phyloP scores from a whole-genome alignment of 495 filamentous ascomycete genomes.

The Achaetomiella virescens region DNA sequence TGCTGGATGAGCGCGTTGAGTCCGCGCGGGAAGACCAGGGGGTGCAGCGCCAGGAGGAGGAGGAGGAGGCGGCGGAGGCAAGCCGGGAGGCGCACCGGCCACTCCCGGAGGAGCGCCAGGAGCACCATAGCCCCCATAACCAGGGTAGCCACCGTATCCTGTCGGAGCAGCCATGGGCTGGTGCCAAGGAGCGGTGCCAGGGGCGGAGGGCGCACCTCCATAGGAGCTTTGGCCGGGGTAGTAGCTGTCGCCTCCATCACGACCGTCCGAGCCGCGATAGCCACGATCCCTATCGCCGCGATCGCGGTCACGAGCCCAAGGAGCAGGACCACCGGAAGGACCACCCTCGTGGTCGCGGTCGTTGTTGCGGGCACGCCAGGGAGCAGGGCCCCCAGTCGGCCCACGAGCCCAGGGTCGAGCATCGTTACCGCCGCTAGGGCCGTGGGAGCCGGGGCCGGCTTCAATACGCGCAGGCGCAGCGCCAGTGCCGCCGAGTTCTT shows the following conservation, averaged over 20 bases:
- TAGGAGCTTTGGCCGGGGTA: slow-evolving; percentile 44
- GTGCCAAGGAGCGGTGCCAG: slow-evolving; percentile 65
- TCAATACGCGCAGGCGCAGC: slow-evolving; percentile 77
- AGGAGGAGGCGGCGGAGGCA: slow-evolving; percentile 57
- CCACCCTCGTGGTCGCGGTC: slow-evolving; percentile 38
- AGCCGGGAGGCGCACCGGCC: slow-evolving; percentile 44
- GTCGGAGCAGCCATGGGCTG: slow-evolving; percentile 52
- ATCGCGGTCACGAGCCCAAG: slow-evolving; percentile 55
- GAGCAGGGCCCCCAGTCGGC: slow-evolving; percentile 80
- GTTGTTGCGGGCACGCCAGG: slow-evolving; percentile 53
- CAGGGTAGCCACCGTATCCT: slow-evolving; percentile 50
- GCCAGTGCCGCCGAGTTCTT: slow-evolving; percentile 73
- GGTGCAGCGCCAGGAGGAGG: slow-evolving; percentile 58
- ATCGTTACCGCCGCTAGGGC: slow-evolving; percentile 38
- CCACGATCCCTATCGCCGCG: slow-evolving; percentile 18
- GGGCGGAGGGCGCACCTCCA: slow-evolving; percentile 28
- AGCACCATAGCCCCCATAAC: slow-evolving; percentile 54
- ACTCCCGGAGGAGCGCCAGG: slow-evolving; percentile 56
- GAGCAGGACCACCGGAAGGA: slow-evolving; percentile 35
- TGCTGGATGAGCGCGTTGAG: slow-evolving; percentile 63
- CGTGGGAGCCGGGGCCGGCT: slow-evolving; percentile 63
- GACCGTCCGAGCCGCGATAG: slow-evolving; percentile 18
- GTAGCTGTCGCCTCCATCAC: slow-evolving; percentile 34
- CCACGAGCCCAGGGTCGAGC: slow-evolving; percentile 88
- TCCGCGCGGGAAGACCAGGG: slow-evolving; percentile 52